Conservation (phyloP, 805 yeast genomes). For the Ogataea saltuana region DNA sequence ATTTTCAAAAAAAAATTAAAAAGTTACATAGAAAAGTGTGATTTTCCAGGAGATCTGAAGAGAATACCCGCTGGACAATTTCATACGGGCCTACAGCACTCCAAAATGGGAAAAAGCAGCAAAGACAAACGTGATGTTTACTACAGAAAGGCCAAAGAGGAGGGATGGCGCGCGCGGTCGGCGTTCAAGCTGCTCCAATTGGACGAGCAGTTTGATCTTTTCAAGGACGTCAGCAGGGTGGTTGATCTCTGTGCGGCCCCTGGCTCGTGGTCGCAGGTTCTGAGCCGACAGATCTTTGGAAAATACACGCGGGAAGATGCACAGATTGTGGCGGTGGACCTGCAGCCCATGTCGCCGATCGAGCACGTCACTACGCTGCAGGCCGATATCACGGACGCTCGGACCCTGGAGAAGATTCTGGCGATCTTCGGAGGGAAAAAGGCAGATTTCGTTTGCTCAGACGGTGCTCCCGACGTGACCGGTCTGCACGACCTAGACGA, state of each 20-base stretch:
- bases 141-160: conserved; percentile 93
- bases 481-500: conserved; percentile 97
- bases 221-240: conserved; percentile 73
- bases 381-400: conserved; percentile 97
- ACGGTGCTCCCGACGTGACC: conserved; percentile 99
- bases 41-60: background rate
- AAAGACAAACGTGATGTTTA: conserved; percentile 93
- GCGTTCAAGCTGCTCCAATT: conserved; percentile 92
- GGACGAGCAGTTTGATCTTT: conserved; percentile 84
- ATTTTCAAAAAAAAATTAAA: conserved; percentile 7
- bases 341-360: conserved; percentile 98
- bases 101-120: conserved; percentile 84
- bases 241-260: conserved; percentile 99
- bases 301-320: conserved; percentile 32
- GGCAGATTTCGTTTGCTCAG: conserved; percentile 95
- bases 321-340: conserved; percentile 89
- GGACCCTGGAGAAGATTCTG: conserved; percentile 72
- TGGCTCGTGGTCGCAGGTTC: conserved; percentile 97
- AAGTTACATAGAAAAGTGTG: conserved; percentile 2
- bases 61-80: too few relatives aligned
- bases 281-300: conserved; percentile 63
- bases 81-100: background rate
- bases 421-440: conserved; percentile 86
- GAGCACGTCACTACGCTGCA: conserved; percentile 86
- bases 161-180: conserved; percentile 96